Conservation (phyloP, 345 rosid genomes). For the Aurinia saxatilis region DNA sequence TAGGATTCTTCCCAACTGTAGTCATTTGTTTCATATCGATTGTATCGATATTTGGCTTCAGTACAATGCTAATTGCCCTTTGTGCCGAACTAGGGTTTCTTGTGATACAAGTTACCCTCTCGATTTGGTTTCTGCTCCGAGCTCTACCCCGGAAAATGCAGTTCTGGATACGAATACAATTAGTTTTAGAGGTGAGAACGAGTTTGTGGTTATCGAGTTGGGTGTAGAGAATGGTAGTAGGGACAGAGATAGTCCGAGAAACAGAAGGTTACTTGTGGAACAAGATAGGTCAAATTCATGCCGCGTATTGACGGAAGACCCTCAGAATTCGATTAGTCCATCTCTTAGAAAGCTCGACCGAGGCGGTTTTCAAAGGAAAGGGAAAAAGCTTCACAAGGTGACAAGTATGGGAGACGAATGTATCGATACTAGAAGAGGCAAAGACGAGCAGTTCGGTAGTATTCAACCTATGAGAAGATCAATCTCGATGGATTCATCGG, state of each 20-base stretch:
- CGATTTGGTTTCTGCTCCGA: conserved; percentile 36
- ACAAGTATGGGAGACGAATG: conserved; percentile 91
- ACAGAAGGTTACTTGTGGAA: conserved; percentile 28
- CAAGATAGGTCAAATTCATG: conserved; percentile 45
- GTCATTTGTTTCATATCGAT: conserved; percentile 84
- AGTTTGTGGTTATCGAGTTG: conserved; percentile 67
- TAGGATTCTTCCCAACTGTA: conserved; percentile 59
- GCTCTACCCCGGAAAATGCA: conserved; percentile 42
- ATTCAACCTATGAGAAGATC: conserved; percentile 79
- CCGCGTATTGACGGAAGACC: conserved; percentile 2
- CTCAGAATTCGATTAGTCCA: conserved; percentile 24
- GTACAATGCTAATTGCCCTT: conserved; percentile 78
- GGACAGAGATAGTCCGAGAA: background rate
- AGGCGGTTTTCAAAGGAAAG: conserved; percentile 28
- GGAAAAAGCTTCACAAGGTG: conserved; percentile 38
- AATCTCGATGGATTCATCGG: conserved; percentile 80
- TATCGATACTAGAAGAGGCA: conserved; percentile 55
- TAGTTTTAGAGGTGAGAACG: conserved; percentile 41
- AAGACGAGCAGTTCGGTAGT: conserved; percentile 42
- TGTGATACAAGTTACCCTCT: conserved; percentile 24
- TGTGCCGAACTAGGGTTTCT: conserved; percentile 77
- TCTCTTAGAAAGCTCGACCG: conserved; percentile 35
- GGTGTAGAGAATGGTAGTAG: conserved; percentile 20
- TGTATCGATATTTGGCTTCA: conserved; percentile 96
- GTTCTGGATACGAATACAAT: conserved; percentile 18